phyloP scores from a whole-genome alignment of 169 alveolate species.

The Plasmodium coatneyi region DNA sequence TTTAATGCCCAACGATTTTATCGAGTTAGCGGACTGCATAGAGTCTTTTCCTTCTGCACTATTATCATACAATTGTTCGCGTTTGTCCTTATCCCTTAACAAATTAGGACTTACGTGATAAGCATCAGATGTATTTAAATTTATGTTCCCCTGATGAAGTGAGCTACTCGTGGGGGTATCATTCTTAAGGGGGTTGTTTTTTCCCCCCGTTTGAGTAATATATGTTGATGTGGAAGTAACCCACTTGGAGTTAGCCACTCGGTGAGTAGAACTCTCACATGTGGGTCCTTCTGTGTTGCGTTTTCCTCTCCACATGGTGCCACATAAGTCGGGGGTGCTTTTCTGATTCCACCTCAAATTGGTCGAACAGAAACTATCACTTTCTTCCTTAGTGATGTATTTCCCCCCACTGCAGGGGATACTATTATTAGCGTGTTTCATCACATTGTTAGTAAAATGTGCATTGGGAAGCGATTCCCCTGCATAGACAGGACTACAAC shows the following conservation, averaged over 20 bases:
- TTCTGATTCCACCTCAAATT: not conserved
- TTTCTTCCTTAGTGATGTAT: not conserved
- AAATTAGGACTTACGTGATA: not conserved
- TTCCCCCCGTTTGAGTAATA: not conserved
- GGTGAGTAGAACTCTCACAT: not conserved
- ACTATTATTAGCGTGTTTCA: not conserved
- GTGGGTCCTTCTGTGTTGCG: not conserved
- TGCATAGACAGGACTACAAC: not conserved
- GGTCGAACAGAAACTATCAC: not conserved
- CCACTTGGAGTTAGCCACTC: not conserved
- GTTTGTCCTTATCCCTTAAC: not conserved
- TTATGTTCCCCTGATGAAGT: not conserved
- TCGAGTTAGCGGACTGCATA: not conserved
- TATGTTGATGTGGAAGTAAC: not conserved
- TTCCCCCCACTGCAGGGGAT: not conserved
- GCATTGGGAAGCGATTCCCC: not conserved
- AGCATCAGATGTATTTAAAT: not conserved
- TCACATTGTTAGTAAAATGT: not conserved
- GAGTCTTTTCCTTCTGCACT: not conserved
- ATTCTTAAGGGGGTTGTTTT: not conserved
- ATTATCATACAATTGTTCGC: slow-evolving; percentile 1
- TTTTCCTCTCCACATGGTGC: not conserved
- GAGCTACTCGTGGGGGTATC: not conserved
- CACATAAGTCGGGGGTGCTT: not conserved
- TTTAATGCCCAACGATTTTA: slow-evolving; percentile 17